Evolutionary conservation across 2,329 filamentous ascomycete genomes (phyloP).

Genomic region (Cladosporium oxysporum): DNA sequence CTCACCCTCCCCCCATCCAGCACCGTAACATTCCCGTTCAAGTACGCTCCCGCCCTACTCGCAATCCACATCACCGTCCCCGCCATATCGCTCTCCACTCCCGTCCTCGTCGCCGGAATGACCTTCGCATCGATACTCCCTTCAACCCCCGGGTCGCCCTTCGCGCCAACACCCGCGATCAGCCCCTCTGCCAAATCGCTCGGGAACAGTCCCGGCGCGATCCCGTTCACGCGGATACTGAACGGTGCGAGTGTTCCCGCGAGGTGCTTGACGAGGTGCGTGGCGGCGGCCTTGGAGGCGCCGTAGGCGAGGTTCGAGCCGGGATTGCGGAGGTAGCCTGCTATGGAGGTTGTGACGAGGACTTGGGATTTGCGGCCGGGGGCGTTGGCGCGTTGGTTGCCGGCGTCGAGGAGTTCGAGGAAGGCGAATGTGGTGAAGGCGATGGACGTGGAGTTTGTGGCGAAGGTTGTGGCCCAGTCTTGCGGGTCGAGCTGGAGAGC

Average conservation of each 20-base stretch:
- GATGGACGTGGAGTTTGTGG: constrained; percentile 40
- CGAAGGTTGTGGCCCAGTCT: constrained; percentile 27
- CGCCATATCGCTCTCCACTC: constrained; percentile 63
- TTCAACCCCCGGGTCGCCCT: constrained; percentile 41
- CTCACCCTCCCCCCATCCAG: constrained; percentile 58
- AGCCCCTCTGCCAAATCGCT: constrained; percentile 61
- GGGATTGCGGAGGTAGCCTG: constrained; percentile 45
- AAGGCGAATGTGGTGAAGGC: constrained; percentile 46
- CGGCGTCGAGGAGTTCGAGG: constrained; percentile 43
- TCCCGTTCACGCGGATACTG: constrained; percentile 52
- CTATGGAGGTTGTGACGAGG: constrained; percentile 51
- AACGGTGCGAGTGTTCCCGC: constrained; percentile 43
- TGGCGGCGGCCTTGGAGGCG: constrained; percentile 50
- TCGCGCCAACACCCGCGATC: constrained; percentile 34
- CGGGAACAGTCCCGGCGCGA: constrained; percentile 60
- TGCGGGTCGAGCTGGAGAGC: constrained; percentile 26
- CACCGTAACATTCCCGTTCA: constrained; percentile 64
- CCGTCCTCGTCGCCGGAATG: constrained; percentile 60
- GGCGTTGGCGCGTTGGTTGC: constrained; percentile 40
- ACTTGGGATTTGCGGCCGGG: constrained; percentile 43
- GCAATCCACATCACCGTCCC: constrained; percentile 67
- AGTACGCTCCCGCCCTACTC: constrained; percentile 64
- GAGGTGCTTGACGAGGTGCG: constrained; percentile 53
- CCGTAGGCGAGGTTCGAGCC: constrained; percentile 44
- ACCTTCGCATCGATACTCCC: constrained; percentile 45